phyloP scores from a whole-genome alignment of 2,329 filamentous ascomycete genomes.

The Neonectria faginata region DNA sequence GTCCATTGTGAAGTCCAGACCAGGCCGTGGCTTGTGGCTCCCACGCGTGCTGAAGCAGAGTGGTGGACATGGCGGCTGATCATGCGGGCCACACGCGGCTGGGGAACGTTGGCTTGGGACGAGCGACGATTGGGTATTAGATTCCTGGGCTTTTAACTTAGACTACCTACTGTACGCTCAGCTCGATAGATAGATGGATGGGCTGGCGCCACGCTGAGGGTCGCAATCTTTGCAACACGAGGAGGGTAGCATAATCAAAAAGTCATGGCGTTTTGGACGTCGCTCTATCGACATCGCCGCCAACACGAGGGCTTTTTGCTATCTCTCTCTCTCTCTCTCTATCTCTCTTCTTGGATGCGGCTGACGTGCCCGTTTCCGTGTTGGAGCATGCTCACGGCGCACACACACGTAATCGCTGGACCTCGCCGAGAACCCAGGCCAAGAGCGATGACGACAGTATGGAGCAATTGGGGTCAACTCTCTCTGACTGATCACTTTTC shows the following conservation, averaged over 20 bases:
- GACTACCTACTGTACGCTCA: neutral
- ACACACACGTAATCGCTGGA: neutral
- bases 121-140: conserved; percentile 12
- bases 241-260: conserved; percentile 6
- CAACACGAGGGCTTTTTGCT: conserved; percentile 5
- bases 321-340: conserved; percentile 1
- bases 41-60: conserved; percentile 11
- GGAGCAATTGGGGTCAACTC: neutral
- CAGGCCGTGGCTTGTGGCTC: conserved; percentile 21
- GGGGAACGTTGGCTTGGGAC: conserved; percentile 5
- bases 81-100: conserved; percentile 14
- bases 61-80: conserved; percentile 13
- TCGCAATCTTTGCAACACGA: neutral
- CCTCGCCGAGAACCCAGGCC: no score
- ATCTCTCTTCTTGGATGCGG: conserved; percentile 16
- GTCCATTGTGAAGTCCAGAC: conserved; percentile 8
- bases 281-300: neutral
- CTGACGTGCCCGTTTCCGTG: conserved; percentile 10
- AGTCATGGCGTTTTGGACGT: neutral
- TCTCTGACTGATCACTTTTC: conserved; percentile 37
- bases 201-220: neutral
- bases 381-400: conserved; percentile 11
- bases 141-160: neutral
- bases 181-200: neutral
- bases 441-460: conserved; percentile 29